Conservation (phyloP, 805 yeast species). For the Kodamaea kaohsiungensis region DNA sequence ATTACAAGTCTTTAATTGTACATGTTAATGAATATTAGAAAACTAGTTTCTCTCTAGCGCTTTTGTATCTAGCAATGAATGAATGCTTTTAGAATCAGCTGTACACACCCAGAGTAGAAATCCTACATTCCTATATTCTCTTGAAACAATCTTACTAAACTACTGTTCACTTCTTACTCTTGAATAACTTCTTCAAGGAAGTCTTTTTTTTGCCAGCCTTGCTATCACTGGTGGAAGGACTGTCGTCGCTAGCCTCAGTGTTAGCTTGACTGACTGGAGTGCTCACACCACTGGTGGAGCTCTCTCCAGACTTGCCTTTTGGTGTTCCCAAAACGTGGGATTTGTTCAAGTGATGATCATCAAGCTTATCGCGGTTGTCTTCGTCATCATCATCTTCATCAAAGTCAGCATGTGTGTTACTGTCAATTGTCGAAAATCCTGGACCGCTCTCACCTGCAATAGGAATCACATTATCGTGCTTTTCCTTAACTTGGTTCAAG, state of each 20-base stretch:
- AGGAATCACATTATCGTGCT: slow-evolving; percentile 19
- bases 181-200: slow-evolving; percentile 16
- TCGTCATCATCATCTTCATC: not conserved
- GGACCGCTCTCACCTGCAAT: slow-evolving; percentile 15
- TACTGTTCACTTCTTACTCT: slow-evolving; percentile 12
- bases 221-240: slow-evolving; percentile 6
- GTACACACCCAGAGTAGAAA: no score
- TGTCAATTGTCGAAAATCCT: slow-evolving; percentile 37
- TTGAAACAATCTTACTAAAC: not conserved
- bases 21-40: not conserved
- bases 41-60: no score
- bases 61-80: not conserved
- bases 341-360: not conserved
- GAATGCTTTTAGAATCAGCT: not conserved
- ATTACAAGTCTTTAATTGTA: slow-evolving; percentile 1
- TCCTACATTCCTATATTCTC: not conserved
- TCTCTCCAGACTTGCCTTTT: not conserved
- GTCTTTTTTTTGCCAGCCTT: slow-evolving; percentile 11
- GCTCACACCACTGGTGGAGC: slow-evolving; percentile 6
- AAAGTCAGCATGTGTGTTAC: slow-evolving; percentile 27
- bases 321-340: slow-evolving; percentile 3
- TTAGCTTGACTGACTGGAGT: slow-evolving; percentile 6
- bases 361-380: not conserved
- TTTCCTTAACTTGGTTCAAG: slow-evolving; percentile 19
- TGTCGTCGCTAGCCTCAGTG: not conserved